A percentile compares a stretch with the other conserved stretches of the same genome.
phyloP scores from a whole-genome alignment of 78 protist genomes.

The Monosiga brevicollis region DNA sequence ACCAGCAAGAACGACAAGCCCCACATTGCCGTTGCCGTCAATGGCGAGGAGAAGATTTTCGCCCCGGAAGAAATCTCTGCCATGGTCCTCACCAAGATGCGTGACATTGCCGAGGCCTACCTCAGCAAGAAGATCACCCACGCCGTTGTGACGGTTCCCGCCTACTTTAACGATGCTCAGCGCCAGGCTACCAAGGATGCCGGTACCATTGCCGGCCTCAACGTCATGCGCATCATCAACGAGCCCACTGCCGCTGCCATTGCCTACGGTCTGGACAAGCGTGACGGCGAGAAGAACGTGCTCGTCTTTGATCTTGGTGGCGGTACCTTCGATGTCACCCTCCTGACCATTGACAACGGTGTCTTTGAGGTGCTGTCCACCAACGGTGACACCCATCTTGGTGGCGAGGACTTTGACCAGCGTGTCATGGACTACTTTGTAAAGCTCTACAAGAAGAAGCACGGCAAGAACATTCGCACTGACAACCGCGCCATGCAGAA shows the following conservation, averaged over 20 bases:
- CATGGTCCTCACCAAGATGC: conserved; percentile 93
- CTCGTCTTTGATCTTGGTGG: conserved; percentile 99
- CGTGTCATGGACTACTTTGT: conserved; percentile 83
- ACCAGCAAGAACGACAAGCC: conserved; percentile 79
- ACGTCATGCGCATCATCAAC: conserved; percentile 92
- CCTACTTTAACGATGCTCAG: conserved; percentile 89
- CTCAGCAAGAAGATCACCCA: conserved; percentile 75
- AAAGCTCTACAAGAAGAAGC: conserved; percentile 69
- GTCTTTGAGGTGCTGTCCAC: conserved; percentile 98
- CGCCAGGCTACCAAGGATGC: conserved; percentile 51
- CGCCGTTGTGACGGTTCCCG: conserved; percentile 96
- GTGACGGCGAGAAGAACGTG: conserved; percentile 70
- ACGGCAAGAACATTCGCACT: conserved; percentile 55
- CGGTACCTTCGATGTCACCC: conserved; percentile 98
- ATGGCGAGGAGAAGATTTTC: conserved; percentile 73
- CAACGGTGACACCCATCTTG: conserved; percentile 96
- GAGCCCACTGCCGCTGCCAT: conserved; percentile 99
- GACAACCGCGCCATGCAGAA: conserved; percentile 69
- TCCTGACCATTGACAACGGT: conserved; percentile 90
- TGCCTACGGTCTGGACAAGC: conserved; percentile 86
- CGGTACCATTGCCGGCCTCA: conserved; percentile 50
- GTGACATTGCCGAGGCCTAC: conserved; percentile 89
- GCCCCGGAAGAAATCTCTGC: conserved; percentile 97
- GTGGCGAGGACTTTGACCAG: conserved; percentile 99
- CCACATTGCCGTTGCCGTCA: conserved; percentile 66